phyloP scores from a whole-genome alignment of 2,329 filamentous ascomycete species.

The Aspergillus hiratsukae region DNA sequence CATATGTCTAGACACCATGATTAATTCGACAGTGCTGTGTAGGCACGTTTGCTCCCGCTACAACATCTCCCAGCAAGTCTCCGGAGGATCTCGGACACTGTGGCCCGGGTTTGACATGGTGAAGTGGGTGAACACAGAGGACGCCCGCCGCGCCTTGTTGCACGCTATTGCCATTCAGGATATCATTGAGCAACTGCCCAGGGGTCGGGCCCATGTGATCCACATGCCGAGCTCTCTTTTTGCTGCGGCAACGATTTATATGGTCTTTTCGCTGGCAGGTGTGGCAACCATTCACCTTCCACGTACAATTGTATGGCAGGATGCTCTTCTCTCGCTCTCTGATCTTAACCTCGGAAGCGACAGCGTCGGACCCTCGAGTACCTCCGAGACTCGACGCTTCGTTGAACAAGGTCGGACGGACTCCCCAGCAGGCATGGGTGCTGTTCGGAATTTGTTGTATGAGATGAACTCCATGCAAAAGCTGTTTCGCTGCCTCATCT shows the following conservation, averaged over 20 bases:
- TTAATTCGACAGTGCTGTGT: constrained; percentile 39
- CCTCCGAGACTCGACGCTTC: constrained; percentile 37
- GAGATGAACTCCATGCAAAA: constrained; percentile 47
- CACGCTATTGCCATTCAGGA: constrained; percentile 46
- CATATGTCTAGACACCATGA: constrained; percentile 41
- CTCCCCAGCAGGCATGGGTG: constrained; percentile 17
- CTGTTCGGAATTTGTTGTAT: constrained; percentile 41
- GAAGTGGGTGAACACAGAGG: constrained; percentile 36
- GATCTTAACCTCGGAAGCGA: constrained; percentile 26
- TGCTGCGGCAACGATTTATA: constrained; percentile 41
- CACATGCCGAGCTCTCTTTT: constrained; percentile 45
- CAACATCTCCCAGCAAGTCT: constrained; percentile 38
- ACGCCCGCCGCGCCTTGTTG: constrained; percentile 39
- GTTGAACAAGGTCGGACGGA: constrained; percentile 27
- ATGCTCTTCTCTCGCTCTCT: constrained; percentile 30
- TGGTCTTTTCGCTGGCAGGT: constrained; percentile 39
- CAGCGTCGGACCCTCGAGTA: constrained; percentile 16
- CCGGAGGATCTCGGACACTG: constrained; percentile 24
- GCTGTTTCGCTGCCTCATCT: constrained; percentile 41
- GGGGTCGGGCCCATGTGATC: constrained; percentile 43
- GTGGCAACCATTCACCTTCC: constrained; percentile 36
- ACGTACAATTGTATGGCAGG: constrained; percentile 39
- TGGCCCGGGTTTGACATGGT: constrained; percentile 33
- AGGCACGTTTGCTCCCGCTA: constrained; percentile 38
- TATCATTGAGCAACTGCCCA: constrained; percentile 43